These are phyloP conservation scores for Rhodotorula graminis DNA, from an alignment of 768 basidiomycete genomes.

Conservation along the genomic window DNA sequence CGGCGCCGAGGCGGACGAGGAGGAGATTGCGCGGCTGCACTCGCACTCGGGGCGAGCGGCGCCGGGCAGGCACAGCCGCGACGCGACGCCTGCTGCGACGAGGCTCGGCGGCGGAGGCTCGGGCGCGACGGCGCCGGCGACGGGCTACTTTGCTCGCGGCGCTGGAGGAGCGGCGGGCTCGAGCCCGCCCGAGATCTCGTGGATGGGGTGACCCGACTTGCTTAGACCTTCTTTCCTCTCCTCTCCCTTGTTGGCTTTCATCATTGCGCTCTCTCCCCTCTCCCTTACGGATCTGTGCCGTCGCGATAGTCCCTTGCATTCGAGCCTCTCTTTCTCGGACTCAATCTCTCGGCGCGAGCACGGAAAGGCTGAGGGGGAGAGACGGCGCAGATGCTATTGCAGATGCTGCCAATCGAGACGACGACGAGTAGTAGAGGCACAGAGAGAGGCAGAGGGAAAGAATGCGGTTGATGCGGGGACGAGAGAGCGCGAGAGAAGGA, in stretches of 20 bases:
- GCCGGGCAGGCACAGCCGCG: conserved; percentile 4
- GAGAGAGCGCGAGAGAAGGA: too few species aligned
- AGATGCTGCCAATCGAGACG: background rate
- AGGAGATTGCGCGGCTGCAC: background rate
- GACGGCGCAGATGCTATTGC: conserved; percentile 1
- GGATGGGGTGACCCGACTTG: conserved; percentile 1
- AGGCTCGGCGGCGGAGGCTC: background rate
- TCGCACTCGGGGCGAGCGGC: background rate
- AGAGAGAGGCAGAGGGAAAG: background rate
- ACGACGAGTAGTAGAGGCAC: too few species aligned
- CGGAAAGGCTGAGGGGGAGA: too few species aligned
- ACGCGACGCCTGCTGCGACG: conserved; percentile 17
- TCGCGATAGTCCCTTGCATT: too few species aligned
- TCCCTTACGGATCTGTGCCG: too few species aligned
- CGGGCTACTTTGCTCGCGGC: conserved; percentile 13
- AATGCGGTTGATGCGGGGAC: background rate
- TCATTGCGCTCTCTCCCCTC: too few species aligned
- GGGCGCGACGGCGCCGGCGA: background rate
- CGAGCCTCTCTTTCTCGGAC: too few species aligned
- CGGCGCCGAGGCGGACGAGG: background rate
- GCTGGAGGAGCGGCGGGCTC: background rate
- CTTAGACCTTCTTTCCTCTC: background rate
- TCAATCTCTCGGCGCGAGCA: too few species aligned
- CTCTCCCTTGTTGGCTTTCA: too few species aligned
- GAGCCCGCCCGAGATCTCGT: conserved; percentile 17